phyloP scores from a whole-genome alignment of 768 basidiomycete species.

The Suillus fuscotomentosus region DNA sequence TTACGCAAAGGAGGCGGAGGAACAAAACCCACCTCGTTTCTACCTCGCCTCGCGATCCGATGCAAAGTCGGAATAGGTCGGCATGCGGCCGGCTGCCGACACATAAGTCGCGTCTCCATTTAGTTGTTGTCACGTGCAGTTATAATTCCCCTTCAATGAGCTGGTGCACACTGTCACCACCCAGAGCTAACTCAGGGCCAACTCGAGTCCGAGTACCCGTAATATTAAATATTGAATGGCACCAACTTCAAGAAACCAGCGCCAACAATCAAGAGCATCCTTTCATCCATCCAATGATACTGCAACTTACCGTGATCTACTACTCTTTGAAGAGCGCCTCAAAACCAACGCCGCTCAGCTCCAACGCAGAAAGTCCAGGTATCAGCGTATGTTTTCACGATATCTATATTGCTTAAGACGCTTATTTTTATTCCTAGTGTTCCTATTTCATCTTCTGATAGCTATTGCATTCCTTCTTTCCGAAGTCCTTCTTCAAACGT shows the following conservation, averaged over 20 bases:
- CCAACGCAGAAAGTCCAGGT: conserved; percentile 75
- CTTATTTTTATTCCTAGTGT: conserved; percentile 49
- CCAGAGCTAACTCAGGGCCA: not conserved
- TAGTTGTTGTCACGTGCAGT: conserved; percentile 1
- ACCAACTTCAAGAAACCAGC: conserved; percentile 20
- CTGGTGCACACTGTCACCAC: not conserved
- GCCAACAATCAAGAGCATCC: conserved; percentile 30
- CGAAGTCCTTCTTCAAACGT: conserved; percentile 70
- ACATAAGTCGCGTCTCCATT: conserved; percentile 1
- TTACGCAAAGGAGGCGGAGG: not conserved
- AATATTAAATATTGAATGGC: conserved; percentile 20
- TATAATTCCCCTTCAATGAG: not conserved
- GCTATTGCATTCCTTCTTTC: conserved; percentile 70
- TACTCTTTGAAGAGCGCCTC: conserved; percentile 94
- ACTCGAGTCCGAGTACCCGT: not conserved
- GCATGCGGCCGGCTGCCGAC: not conserved
- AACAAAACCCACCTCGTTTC: not conserved
- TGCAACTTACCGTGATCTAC: conserved; percentile 82
- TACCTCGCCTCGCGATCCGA: not conserved
- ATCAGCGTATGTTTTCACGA: conserved; percentile 60
- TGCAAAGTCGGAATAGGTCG: not conserved
- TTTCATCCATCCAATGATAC: conserved; percentile 70
- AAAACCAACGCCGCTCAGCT: conserved; percentile 88
- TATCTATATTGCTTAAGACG: conserved; percentile 18
- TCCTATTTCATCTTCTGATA: conserved; percentile 65